Percentiles rank a stretch among this genome's conserved stretches.
Conservation (phyloP, 805 yeast genomes). For the Nakazawaea holstii region DNA sequence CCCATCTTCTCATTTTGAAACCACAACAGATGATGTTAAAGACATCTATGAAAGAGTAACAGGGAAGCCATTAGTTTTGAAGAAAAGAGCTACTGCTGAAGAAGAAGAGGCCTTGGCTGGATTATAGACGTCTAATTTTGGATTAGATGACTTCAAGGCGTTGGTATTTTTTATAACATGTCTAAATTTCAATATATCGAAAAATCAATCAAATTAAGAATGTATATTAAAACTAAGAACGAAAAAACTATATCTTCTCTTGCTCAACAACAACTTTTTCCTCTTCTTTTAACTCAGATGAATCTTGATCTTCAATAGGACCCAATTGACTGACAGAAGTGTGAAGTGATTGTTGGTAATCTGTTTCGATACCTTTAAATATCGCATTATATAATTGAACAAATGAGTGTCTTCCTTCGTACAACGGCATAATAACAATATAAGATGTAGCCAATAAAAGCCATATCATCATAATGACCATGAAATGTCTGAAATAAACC, state of each 20-base stretch:
- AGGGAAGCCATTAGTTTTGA: conserved; percentile 85
- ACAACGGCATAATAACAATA: conserved; percentile 32
- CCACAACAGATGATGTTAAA: conserved; percentile 94
- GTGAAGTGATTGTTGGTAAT: conserved; percentile 6
- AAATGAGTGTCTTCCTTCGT: conserved; percentile 24
- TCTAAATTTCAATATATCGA: not conserved
- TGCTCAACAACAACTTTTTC: not conserved
- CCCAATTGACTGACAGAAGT: not conserved
- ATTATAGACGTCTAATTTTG: conserved; percentile 13
- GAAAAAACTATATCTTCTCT: not conserved
- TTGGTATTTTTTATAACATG: not conserved
- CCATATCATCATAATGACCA: conserved; percentile 33
- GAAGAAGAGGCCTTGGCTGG: conserved; percentile 49
- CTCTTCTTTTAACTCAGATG: not conserved
- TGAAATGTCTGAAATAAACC: conserved; percentile 29
- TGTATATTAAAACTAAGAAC: not conserved
- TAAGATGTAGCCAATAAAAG: conserved; percentile 28
- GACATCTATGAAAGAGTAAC: conserved; percentile 88
- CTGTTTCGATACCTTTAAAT: conserved; percentile 6
- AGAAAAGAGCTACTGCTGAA: conserved; percentile 65
- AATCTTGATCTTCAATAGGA: not conserved
- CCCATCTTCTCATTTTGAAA: conserved; percentile 91
- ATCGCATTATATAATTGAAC: conserved; percentile 2
- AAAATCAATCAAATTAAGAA: not conserved
- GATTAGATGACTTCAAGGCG: not conserved